Conservation (phyloP, 192 early-diverging fungal genomes). For the Coemansia sp. region DNA sequence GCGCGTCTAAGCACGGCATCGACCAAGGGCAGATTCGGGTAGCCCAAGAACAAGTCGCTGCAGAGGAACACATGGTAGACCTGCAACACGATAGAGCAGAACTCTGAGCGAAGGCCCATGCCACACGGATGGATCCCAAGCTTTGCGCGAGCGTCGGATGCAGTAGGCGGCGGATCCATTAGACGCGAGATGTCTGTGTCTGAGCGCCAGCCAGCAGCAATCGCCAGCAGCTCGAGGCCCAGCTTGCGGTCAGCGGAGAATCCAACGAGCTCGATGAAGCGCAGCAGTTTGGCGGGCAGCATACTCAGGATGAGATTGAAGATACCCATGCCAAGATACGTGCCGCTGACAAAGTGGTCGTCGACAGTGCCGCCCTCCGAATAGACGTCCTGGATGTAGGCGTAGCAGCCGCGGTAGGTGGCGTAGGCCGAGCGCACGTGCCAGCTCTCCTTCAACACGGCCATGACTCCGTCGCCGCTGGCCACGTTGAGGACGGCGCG, state of each 20-base stretch:
- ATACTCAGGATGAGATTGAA: constrained; percentile 81
- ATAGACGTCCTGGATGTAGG: constrained; percentile 55
- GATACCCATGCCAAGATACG: constrained; percentile 72
- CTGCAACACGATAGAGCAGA: constrained; percentile 72
- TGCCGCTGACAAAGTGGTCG: constrained; percentile 78
- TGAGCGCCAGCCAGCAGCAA: constrained; percentile 69
- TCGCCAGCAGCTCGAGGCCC: constrained; percentile 69
- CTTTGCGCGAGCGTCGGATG: neutral
- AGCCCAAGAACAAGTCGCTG: constrained; percentile 64
- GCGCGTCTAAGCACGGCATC: constrained; percentile 57
- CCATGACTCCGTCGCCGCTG: constrained; percentile 71
- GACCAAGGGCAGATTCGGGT: constrained; percentile 66
- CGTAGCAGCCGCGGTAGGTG: constrained; percentile 62
- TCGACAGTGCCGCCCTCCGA: constrained; percentile 64
- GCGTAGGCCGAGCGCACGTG: constrained; percentile 69
- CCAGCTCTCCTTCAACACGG: constrained; percentile 76
- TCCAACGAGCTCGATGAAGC: constrained; percentile 81
- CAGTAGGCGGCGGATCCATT: constrained; percentile 22
- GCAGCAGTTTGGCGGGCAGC: constrained; percentile 68
- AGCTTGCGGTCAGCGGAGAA: constrained; percentile 75
- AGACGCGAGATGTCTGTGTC: constrained; percentile 14
- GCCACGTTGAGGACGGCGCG: constrained; percentile 73
- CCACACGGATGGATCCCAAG: constrained; percentile 23
- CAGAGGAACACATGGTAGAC: constrained; percentile 78
- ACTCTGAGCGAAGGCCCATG: constrained; percentile 70